phyloP scores from a whole-genome alignment of 495 filamentous ascomycete species.

The Talaromyces liani region DNA sequence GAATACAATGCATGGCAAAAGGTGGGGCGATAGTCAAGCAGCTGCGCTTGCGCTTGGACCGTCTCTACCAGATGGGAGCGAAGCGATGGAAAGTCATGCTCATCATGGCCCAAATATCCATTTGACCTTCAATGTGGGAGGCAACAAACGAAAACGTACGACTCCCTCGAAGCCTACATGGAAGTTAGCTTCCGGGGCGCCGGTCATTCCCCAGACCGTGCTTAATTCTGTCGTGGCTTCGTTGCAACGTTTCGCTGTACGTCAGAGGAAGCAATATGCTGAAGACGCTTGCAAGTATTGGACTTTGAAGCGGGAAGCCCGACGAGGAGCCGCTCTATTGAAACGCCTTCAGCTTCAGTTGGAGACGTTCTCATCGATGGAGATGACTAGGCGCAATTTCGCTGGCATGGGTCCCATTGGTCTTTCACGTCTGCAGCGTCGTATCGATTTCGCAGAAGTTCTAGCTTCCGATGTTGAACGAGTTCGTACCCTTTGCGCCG shows the following conservation, averaged over 20 bases:
- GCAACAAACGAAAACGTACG: constrained; percentile 68
- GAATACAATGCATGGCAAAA: constrained; percentile 71
- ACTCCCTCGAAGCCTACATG: constrained; percentile 64
- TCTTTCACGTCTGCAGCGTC: constrained; percentile 63
- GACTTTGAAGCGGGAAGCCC: constrained; percentile 91
- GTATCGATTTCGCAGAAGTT: constrained; percentile 78
- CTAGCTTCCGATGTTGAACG: constrained; percentile 70
- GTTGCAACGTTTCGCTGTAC: constrained; percentile 70
- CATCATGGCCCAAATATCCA: constrained; percentile 37
- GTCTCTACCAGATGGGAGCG: constrained; percentile 16
- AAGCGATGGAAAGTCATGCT: not conserved
- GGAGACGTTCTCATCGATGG: constrained; percentile 91
- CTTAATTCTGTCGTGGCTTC: constrained; percentile 73
- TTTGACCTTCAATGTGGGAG: constrained; percentile 55
- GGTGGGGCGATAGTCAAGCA: constrained; percentile 87
- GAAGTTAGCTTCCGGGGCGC: constrained; percentile 92
- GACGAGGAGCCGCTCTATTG: constrained; percentile 81
- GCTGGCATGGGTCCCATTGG: constrained; percentile 83
- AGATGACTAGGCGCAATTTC: constrained; percentile 90
- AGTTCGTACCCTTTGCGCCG: constrained; percentile 58
- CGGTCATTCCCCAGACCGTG: constrained; percentile 82
- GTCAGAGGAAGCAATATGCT: constrained; percentile 83
- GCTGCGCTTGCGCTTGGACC: constrained; percentile 74
- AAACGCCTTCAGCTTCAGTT: constrained; percentile 84
- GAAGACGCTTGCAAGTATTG: constrained; percentile 93